Conservation (phyloP, 371 early-diverging fungal genomes). For the Lichtheimia hyalospora region DNA sequence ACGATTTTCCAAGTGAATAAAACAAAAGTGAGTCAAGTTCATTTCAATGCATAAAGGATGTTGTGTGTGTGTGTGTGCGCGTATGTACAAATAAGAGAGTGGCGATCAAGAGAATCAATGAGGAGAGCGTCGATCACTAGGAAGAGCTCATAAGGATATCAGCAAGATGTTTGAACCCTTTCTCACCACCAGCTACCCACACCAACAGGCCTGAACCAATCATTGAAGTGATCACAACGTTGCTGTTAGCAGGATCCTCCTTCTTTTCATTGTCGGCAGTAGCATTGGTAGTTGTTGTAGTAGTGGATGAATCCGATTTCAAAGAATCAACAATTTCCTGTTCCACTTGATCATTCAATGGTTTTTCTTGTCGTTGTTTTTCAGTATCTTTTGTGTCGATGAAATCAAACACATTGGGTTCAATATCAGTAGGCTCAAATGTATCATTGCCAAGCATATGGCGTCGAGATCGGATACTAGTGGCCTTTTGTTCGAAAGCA, state of each 20-base stretch:
- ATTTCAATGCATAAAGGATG: no score
- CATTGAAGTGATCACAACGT: slow-evolving; percentile 6
- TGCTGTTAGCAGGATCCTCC: background rate
- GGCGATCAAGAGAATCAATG: no score
- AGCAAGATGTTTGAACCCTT: slow-evolving; percentile 7
- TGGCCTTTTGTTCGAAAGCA: slow-evolving; percentile 18
- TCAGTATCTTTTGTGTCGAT: background rate
- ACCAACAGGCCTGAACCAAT: slow-evolving; percentile 9
- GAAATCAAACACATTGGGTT: background rate
- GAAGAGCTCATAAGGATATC: slow-evolving; percentile 6
- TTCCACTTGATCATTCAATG: slow-evolving; percentile 3
- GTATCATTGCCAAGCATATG: slow-evolving; percentile 7
- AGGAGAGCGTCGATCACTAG: background rate
- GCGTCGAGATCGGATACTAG: background rate
- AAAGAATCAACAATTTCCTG: background rate
- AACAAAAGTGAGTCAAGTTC: no score
- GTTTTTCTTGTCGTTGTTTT: background rate
- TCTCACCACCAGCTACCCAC: slow-evolving; percentile 11
- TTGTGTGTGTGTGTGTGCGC: no score
- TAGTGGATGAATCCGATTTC: no score
- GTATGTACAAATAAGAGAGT: no score
- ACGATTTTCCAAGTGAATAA: no score
- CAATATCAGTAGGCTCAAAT: background rate
- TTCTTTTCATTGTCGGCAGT: slow-evolving; percentile 1
- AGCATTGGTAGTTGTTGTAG: background rate